A percentile compares a stretch with the other conserved stretches of the same genome.
Evolutionary conservation across 1,284 basidiomycete genomes (phyloP).

Genomic region (Neolentinus lepideus): DNA sequence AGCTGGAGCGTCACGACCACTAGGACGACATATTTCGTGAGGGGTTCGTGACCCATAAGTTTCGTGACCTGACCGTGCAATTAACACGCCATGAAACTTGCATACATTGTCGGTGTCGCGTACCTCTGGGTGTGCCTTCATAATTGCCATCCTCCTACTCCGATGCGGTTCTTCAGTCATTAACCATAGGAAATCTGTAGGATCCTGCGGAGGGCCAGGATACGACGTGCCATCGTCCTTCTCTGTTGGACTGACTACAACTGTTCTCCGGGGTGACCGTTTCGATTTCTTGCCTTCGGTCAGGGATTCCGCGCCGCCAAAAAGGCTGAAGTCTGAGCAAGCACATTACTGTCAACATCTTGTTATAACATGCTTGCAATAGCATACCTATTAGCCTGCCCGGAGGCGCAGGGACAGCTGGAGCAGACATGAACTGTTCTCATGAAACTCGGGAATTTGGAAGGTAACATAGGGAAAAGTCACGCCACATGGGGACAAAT

Average conservation of each 20-base stretch:
- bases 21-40: slow-evolving; percentile 85
- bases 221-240: slow-evolving; percentile 35
- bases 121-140: slow-evolving; percentile 93
- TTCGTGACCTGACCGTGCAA: slow-evolving; percentile 62
- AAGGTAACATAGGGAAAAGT: not conserved
- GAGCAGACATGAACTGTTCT: not conserved
- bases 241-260: slow-evolving; percentile 30
- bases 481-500: not conserved
- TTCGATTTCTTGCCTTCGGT: slow-evolving; percentile 35
- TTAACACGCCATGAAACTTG: not conserved
- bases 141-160: slow-evolving; percentile 78
- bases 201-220: slow-evolving; percentile 55
- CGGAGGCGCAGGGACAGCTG: not conserved
- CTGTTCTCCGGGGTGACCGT: slow-evolving; percentile 52
- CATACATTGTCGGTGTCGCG: slow-evolving; percentile 10
- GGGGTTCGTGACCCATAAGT: slow-evolving; percentile 91
- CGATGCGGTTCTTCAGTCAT: slow-evolving; percentile 98
- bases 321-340: slow-evolving; percentile 60
- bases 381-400: not conserved
- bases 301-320: slow-evolving; percentile 73
- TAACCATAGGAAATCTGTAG: slow-evolving; percentile 86
- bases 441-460: not conserved
- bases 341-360: not conserved
- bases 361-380: not conserved
- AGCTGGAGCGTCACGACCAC: slow-evolving; percentile 79